Evolutionary conservation across 345 rosid genomes (phyloP), one percentile per base, ranked within the genome.

Genomic region (Heritiera littoralis): DNA sequence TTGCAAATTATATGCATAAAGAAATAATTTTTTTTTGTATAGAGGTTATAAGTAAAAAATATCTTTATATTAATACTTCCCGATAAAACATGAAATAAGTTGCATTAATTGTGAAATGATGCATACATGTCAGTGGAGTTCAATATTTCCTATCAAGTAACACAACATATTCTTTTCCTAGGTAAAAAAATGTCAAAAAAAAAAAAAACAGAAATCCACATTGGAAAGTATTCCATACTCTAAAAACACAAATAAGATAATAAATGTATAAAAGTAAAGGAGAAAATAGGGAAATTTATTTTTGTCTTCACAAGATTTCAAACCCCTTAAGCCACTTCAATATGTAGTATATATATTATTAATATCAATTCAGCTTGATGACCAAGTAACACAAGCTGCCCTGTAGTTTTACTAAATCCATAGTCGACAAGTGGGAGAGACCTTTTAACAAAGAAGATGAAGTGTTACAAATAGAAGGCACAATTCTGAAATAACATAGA

Each of bases 401-500:
- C 40, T 11, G 40, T 5, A 12, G 9, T 28, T 61, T 30, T 28
- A 12, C 66, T 28, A 61, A 17, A 63, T 30, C 18, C 40, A 63
- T 32, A 28, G 40, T 63, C 32, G 43, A 63, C 18, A 63, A 30
- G 65, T 60, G 35, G 11, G 41, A 30, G 63, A 35, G 40, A 28
- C 40, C 63, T 6, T 72, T 35, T 49, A 72, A 52, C 76, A 32
- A 72, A 72, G 76, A 38, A 72, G 28, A 55, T 35, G 5, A 35
- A 52, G 32, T 32, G 75, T 18, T 10, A 52, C 9, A 2, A 52
- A 52, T 35, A 54, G 8, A 18, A 72, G 48, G 48, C 63, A 72
- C 10, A 32, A 63, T 63, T 63, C 40, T 7, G 11, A n/a, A 61
- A 61, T 45, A 75, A 61, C 48, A 17, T 55, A 75, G 30, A 15